Conservation (phyloP, 1,284 basidiomycete species). For the Coniophora puteana region DNA sequence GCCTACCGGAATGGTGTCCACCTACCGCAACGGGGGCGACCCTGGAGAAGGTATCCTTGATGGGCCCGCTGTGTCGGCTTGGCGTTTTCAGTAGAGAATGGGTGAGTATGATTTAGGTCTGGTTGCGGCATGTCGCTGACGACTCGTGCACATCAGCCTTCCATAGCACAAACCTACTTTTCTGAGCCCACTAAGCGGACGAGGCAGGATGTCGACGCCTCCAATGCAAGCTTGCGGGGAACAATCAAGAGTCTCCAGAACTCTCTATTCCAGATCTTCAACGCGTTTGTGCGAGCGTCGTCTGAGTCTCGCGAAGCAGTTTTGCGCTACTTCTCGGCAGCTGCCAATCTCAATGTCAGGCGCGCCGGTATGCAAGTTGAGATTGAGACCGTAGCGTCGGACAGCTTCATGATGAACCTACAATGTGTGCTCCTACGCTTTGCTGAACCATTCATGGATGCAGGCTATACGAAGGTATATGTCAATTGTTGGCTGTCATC, state of each 20-base stretch:
- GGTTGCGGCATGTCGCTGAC: slow-evolving; percentile 8
- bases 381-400: slow-evolving; percentile 80
- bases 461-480: slow-evolving; percentile 80
- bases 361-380: slow-evolving; percentile 93
- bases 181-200: slow-evolving; percentile 78
- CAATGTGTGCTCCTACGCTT: slow-evolving; percentile 83
- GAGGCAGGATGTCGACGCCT: slow-evolving; percentile 76
- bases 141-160: slow-evolving; percentile 50
- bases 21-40: slow-evolving; percentile 46
- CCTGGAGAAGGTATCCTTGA: slow-evolving; percentile 63
- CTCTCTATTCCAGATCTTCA: slow-evolving; percentile 87
- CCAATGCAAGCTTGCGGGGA: slow-evolving; percentile 77
- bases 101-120: slow-evolving; percentile 44
- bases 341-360: slow-evolving; percentile 77
- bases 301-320: slow-evolving; percentile 80
- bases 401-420: slow-evolving; percentile 92
- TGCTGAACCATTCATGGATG: slow-evolving; percentile 97
- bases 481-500: background rate
- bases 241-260: slow-evolving; percentile 80
- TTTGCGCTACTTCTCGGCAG: slow-evolving; percentile 78
- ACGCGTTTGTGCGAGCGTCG: slow-evolving; percentile 82
- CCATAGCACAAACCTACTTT: slow-evolving; percentile 78
- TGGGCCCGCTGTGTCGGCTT: slow-evolving; percentile 81
- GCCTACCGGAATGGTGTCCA: slow-evolving; percentile 73
- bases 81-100: slow-evolving; percentile 86